Evolutionary conservation across 495 filamentous ascomycete genomes (phyloP), one percentile per base, ranked within the genome.

Genomic region (Penicillium atrosanguineum): DNA sequence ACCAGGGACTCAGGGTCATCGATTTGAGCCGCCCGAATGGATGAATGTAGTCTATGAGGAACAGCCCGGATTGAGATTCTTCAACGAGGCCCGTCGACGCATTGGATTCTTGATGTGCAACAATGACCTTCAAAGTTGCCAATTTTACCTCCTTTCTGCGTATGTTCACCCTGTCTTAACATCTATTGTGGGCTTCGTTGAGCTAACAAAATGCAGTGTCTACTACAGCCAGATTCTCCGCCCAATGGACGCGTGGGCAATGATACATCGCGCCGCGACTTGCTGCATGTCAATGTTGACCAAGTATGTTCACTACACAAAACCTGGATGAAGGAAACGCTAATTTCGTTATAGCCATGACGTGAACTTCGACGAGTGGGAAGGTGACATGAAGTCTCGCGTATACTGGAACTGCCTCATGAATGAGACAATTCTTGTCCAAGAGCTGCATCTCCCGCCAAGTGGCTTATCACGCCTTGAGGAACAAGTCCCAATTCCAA

Each of bases 351-450:
- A 1, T 14, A 76, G 73, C 45, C 74, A 71, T 44, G 65, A 76
- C 36, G 69, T 78, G 25, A 73, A 68, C 42, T 78, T 74, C 41
- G 67, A 78, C 41, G 63, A 74, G 56, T 78, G 74, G 74, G 74
- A 76, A 59, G 74, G 74, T 28, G 74, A 78, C 52, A 78, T 78
- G 74, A 78, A 78, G 46, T 78, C 74, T 11, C 67, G 74, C 7
- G 73, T 78, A 2, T 78, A 73, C 53, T 78, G 74, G 74, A 78
- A 75, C 46, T 75, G 72, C 31, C 64, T 78, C 9, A 78, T 78
- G 74, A 74, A 76, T 46, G 74, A 78, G 50, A 75, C 73, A 1
- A 78, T 78, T 31, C 69, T 78, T 12, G 70, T 75, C 0, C 74
- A 78, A 60, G 74, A 78, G 41, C 61, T 78, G 3, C 73, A 76